A percentile compares a stretch with the other conserved stretches of the same genome.
Evolutionary conservation across 2,329 filamentous ascomycete genomes (phyloP).

Genomic region (Fusarium mundagurra): DNA sequence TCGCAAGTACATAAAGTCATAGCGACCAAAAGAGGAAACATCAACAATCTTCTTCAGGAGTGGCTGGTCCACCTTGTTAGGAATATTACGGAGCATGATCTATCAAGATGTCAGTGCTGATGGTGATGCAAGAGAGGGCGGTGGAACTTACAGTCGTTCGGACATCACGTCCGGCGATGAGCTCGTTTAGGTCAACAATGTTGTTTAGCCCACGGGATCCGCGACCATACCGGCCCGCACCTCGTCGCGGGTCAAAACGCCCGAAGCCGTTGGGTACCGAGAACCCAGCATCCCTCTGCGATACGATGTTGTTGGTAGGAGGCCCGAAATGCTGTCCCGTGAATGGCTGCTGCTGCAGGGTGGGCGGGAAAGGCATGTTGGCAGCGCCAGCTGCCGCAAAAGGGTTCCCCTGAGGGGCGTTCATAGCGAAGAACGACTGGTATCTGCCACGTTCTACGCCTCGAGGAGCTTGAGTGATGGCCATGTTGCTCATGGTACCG

Average conservation of each 20-base stretch:
- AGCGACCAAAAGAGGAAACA: conserved; percentile 79
- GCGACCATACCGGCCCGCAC: background rate
- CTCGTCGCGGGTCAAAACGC: conserved; percentile 37
- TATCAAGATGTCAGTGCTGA: conserved; percentile 46
- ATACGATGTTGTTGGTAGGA: accelerated
- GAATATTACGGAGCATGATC: conserved; percentile 96
- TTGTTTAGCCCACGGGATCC: conserved; percentile 55
- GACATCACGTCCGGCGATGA: conserved; percentile 71
- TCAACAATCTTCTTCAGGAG: conserved; percentile 85
- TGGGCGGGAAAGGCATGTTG: accelerated
- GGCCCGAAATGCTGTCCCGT: background rate
- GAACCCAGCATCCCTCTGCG: too few relatives aligned
- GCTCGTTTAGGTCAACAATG: conserved; percentile 59
- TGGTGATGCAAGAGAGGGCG: background rate
- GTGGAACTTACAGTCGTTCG: conserved; percentile 72
- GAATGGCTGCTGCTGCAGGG: conserved; percentile 42
- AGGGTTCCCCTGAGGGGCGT: conserved; percentile 23
- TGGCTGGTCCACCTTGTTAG: conserved; percentile 84
- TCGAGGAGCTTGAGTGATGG: background rate
- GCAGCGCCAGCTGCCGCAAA: conserved; percentile 20
- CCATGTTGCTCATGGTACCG: conserved; percentile 29
- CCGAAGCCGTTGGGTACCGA: background rate
- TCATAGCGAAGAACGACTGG: conserved; percentile 41
- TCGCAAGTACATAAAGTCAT: conserved; percentile 94
- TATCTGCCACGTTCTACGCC: background rate